A percentile compares a stretch with the other conserved stretches of the same genome.
phyloP scores from a whole-genome alignment of 352 stramenopile species.

The Phytophthora pini region DNA sequence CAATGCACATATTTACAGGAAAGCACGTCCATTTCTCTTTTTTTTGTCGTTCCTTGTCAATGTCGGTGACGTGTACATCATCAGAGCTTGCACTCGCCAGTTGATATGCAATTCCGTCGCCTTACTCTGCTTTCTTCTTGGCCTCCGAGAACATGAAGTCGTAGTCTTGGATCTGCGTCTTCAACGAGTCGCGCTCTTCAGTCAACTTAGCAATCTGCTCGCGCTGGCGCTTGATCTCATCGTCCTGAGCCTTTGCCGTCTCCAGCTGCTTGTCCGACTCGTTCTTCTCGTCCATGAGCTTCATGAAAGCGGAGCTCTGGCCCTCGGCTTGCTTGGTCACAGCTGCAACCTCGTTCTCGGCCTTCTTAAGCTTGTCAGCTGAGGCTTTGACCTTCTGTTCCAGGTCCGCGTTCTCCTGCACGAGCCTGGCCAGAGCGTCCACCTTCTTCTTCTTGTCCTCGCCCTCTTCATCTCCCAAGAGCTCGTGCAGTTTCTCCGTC shows the following conservation, averaged over 20 bases:
- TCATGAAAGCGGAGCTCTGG: conserved; percentile 83
- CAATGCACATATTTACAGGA: neutral
- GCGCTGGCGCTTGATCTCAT: conserved; percentile 50
- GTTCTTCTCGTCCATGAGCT: conserved; percentile 83
- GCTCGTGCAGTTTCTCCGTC: conserved; percentile 65
- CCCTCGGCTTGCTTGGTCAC: conserved; percentile 84
- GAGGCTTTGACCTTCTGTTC: conserved; percentile 45
- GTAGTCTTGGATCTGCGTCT: conserved; percentile 87
- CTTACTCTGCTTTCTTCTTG: conserved; percentile 88
- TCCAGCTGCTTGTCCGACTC: conserved; percentile 60
- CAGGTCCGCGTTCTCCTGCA: conserved; percentile 70
- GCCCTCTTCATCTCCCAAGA: conserved; percentile 47
- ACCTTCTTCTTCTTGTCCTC: conserved; percentile 53
- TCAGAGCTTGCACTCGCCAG: neutral
- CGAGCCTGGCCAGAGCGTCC: conserved; percentile 55
- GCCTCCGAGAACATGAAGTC: conserved; percentile 91
- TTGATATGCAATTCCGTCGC: conserved; percentile 3
- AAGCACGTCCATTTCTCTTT: conserved; percentile 6
- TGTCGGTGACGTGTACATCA: neutral
- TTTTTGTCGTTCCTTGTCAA: conserved; percentile 8
- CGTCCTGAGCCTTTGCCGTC: conserved; percentile 46
- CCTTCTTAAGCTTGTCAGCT: conserved; percentile 50
- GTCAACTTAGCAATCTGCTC: conserved; percentile 59
- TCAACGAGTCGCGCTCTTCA: conserved; percentile 72
- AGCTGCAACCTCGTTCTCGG: conserved; percentile 51